Evolutionary conservation across 2,329 filamentous ascomycete species (phyloP).

Genomic region (Cladophialophora yegresii): DNA sequence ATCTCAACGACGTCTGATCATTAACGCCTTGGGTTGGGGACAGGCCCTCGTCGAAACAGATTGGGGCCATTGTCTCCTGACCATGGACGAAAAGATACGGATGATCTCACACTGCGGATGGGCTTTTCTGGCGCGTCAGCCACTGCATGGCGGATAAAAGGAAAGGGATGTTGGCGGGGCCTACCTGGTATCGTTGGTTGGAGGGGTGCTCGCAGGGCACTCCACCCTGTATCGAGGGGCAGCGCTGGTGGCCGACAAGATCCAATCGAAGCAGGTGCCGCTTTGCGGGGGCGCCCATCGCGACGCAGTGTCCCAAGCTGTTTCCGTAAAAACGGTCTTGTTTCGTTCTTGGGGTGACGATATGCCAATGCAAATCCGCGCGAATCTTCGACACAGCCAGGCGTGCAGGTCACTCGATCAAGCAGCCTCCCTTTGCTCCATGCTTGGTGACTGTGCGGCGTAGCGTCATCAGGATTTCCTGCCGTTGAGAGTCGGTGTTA

Average conservation of each 20-base stretch:
- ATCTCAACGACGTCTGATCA: not conserved
- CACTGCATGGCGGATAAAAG: constrained; percentile 24
- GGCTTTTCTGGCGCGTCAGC: not conserved
- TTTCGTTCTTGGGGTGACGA: constrained; percentile 8
- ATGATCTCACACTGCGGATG: not conserved
- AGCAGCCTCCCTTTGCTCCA: constrained; percentile 9
- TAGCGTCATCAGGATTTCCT: constrained; percentile 18
- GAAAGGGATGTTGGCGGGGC: constrained; percentile 12
- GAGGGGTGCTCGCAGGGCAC: not conserved
- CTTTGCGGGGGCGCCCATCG: constrained; percentile 9
- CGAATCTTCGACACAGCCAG: constrained; percentile 10
- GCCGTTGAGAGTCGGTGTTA: not conserved
- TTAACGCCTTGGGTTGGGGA: not conserved
- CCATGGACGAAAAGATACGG: not conserved
- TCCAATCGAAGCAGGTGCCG: constrained; percentile 16
- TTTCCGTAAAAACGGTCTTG: not conserved
- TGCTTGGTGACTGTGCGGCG: constrained; percentile 13
- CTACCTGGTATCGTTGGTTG: not conserved
- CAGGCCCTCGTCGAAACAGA: not conserved
- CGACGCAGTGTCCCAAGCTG: not conserved
- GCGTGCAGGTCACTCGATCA: constrained; percentile 8
- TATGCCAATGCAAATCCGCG: constrained; percentile 12
- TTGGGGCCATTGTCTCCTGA: not conserved
- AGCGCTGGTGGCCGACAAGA: constrained; percentile 2
- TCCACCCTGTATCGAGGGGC: not conserved